Evolutionary conservation across 2,329 filamentous ascomycete species (phyloP).

Genomic region (Paecilomyces fulvus): DNA sequence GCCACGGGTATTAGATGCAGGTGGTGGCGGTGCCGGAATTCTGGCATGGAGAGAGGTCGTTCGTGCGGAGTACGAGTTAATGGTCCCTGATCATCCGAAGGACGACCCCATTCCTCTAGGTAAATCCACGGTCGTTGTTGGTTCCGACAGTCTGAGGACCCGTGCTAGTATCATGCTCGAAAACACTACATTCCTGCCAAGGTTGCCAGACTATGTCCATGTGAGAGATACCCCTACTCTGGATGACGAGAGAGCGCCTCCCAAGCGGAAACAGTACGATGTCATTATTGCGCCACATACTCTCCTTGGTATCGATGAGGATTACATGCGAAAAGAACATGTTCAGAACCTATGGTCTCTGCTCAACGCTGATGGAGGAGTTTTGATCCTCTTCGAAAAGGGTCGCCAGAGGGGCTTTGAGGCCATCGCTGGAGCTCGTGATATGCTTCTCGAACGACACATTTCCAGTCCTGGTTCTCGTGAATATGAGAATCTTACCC

Average conservation of each 20-base stretch:
- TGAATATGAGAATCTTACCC: constrained; percentile 29
- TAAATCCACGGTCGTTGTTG: constrained; percentile 72
- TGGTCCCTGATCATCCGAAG: constrained; percentile 41
- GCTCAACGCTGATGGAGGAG: constrained; percentile 72
- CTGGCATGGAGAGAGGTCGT: constrained; percentile 62
- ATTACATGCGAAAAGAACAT: constrained; percentile 66
- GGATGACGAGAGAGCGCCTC: constrained; percentile 46
- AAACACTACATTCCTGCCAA: constrained; percentile 84
- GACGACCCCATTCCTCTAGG: constrained; percentile 43
- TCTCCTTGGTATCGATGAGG: constrained; percentile 66
- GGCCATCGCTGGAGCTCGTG: constrained; percentile 74
- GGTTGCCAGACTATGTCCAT: constrained; percentile 77
- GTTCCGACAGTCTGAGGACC: constrained; percentile 63
- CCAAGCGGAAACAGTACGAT: constrained; percentile 71
- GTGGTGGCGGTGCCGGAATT: constrained; percentile 53
- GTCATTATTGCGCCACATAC: constrained; percentile 83
- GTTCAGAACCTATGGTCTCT: constrained; percentile 86
- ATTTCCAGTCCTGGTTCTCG: constrained; percentile 53
- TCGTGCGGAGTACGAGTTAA: constrained; percentile 69
- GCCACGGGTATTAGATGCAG: constrained; percentile 52
- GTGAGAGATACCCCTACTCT: constrained; percentile 50
- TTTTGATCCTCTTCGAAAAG: constrained; percentile 84
- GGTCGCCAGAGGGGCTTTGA: constrained; percentile 88
- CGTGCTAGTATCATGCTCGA: constrained; percentile 70
- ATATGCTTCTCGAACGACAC: constrained; percentile 67